Conservation (phyloP, 805 yeast genomes). For the Wickerhamiella cacticola region DNA sequence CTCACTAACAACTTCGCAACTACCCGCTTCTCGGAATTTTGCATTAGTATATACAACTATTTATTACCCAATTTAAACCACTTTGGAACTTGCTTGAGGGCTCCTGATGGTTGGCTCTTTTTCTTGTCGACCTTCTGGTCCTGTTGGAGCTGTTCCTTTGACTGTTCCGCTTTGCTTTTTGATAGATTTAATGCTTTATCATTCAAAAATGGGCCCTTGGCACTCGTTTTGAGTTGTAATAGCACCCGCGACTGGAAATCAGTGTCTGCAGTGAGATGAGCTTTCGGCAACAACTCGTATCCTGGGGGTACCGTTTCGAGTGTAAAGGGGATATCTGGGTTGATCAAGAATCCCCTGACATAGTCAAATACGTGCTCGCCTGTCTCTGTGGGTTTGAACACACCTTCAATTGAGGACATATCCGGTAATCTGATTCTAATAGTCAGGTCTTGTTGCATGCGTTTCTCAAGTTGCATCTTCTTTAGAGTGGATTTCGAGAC, state of each 20-base stretch:
- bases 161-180: neutral
- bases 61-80: conserved; percentile 20
- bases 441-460: conserved; percentile 27
- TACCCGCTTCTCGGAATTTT: too few species aligned
- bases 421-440: conserved; percentile 51
- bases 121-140: neutral
- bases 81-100: conserved; percentile 17
- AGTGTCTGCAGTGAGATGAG: conserved; percentile 31
- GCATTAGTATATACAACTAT: too few species aligned
- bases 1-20: too few species aligned
- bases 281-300: conserved; percentile 26
- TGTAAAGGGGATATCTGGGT: conserved; percentile 29
- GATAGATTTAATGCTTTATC: conserved; percentile 16
- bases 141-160: neutral
- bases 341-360: conserved; percentile 26
- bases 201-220: conserved; percentile 15
- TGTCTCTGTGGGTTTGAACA: conserved; percentile 37
- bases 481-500: conserved; percentile 34
- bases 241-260: conserved; percentile 39
- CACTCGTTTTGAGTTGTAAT: conserved; percentile 26
- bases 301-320: conserved; percentile 42
- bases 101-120: conserved; percentile 1
- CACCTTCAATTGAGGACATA: conserved; percentile 38
- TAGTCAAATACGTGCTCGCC: conserved; percentile 28
- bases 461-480: conserved; percentile 24